phyloP scores from a whole-genome alignment of 106 monocot genomes.

The Dioscorea zingiberensis region DNA sequence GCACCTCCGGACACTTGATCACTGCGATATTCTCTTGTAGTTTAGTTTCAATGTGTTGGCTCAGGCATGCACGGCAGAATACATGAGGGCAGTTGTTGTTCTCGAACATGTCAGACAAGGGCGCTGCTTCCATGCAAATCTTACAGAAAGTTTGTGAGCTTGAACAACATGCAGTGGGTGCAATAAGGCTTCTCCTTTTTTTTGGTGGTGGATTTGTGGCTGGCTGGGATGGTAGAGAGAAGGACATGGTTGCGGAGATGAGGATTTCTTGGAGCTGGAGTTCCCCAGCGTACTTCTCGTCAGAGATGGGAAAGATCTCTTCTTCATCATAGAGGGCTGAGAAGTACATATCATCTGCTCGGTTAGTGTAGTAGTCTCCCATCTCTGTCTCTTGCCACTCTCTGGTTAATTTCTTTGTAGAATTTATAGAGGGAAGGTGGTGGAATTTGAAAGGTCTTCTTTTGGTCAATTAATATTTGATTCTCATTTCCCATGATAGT shows the following conservation, averaged over 20 bases:
- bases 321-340: constrained; percentile 23
- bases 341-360: constrained; percentile 54
- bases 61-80: constrained; percentile 38
- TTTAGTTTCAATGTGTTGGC: constrained; percentile 22
- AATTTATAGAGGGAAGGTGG: not conserved
- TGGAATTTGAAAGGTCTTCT: not conserved
- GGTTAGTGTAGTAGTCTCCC: not conserved
- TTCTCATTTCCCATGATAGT: not conserved
- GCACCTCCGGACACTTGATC: constrained; percentile 18
- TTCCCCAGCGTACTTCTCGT: constrained; percentile 39
- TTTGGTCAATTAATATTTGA: not conserved
- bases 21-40: constrained; percentile 14
- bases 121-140: constrained; percentile 31
- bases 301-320: constrained; percentile 35
- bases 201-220: not conserved
- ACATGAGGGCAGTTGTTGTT: constrained; percentile 19
- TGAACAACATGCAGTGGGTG: not conserved
- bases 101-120: not conserved
- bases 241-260: constrained; percentile 6
- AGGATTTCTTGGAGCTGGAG: constrained; percentile 64
- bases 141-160: constrained; percentile 12
- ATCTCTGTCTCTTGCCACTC: not conserved
- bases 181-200: not conserved
- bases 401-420: not conserved
- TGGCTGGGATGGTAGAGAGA: not conserved